Evolutionary conservation across 164 flowering plant genomes (phyloP).

Genomic region (Magnolia officinalis): DNA sequence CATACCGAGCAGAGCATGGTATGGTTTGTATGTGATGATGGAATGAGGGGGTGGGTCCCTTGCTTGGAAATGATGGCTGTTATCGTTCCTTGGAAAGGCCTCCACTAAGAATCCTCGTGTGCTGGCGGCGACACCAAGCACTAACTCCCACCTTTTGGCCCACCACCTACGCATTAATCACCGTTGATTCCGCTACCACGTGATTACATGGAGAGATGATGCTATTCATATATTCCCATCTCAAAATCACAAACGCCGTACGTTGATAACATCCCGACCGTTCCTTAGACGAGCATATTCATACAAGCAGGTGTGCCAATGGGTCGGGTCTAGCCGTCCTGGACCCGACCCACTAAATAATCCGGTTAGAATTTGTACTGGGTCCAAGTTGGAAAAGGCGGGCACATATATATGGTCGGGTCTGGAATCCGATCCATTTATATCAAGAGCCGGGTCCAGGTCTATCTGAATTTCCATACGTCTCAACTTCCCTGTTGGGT

Average conservation of each 20-base stretch:
- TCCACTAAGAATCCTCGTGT: conserved; percentile 3
- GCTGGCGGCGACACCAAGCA: conserved; percentile 4
- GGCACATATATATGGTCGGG: no score
- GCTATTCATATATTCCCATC: no score
- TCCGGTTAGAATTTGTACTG: no score
- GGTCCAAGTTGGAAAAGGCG: no score
- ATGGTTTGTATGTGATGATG: background rate
- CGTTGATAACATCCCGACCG: background rate
- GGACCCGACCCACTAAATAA: no score
- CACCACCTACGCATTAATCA: background rate
- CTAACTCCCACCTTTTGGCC: background rate
- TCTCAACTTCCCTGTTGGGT: no score
- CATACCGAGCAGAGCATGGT: background rate
- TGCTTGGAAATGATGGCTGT: background rate
- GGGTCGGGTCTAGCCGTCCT: no score
- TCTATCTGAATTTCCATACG: no score
- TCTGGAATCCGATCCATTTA: no score
- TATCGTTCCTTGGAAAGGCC: conserved; percentile 2
- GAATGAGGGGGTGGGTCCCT: background rate
- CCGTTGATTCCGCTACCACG: conserved; percentile 7
- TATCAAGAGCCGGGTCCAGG: no score
- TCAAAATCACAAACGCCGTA: background rate
- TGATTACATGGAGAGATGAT: background rate
- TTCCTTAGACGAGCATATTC: no score
- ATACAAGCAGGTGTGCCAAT: no score